Base-by-base conservation (phyloP, 305 asterid genomes). In the Solanum hybrid region DNA sequence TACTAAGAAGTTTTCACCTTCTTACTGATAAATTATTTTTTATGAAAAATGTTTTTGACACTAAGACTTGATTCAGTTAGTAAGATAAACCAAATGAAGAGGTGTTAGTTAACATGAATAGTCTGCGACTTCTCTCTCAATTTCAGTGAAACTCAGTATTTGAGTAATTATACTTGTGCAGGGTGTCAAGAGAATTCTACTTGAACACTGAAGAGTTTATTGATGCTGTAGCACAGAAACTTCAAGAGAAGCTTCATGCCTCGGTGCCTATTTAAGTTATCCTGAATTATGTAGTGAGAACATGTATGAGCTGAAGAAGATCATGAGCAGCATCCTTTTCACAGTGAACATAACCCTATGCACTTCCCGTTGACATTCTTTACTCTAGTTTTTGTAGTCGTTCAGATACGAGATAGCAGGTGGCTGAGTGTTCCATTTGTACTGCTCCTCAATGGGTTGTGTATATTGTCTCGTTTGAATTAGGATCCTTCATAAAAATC, bases 151-250 rank as follows among this genome's bases (percentile, higher is more conserved):
- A 18, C 37, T 82, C 16, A 40, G 14, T 42, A 5, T 57, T 8
- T 57, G 75, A 1, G 42, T 84, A 46, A 64, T 89, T 78, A 29
- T 92, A 39, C 85, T 12, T 86, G 71, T 94, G 93, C 95, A 97
- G 99, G 97, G 97, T 94, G 34, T 91, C 98, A 16, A 94, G 98
- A 91, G 98, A 97, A 87, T 91, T 73, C 40, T 97, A 97, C 93
- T 90, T 97, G 94, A 95, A 92, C 92, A 97, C 99, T 0, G 97
- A 93, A 91, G 98, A 97, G 85, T 96, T 97, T 86, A 94, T 97
- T 9, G 96, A 94, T 88, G 97, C 96, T 14, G 99, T 97, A 24
- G 97, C 95, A 7, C 94, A 92, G 75, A 93, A 93, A 90, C 98
- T 97, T 18, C 89, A 90, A 85, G 89, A 93, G 51, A 95, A 93